These are phyloP conservation scores for Fusarium anguioides DNA, from an alignment of 2,329 filamentous ascomycete genomes.

Conservation along the genomic window DNA sequence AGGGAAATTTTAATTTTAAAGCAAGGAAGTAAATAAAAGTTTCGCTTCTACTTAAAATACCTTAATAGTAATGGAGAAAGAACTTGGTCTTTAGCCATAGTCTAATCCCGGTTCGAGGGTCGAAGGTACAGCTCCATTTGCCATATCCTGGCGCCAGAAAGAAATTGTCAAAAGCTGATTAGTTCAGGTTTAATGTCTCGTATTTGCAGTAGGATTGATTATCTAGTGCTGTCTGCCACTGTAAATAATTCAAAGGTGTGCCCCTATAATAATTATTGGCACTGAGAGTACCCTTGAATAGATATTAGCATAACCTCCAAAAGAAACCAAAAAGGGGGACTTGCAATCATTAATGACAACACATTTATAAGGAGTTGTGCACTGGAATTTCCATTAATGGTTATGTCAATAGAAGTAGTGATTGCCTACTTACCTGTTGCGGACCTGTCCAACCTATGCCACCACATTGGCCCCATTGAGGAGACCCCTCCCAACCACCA, in stretches of 20 bases:
- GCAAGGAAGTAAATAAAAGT: too few species aligned
- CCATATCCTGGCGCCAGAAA: too few species aligned
- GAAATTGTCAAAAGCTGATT: too few species aligned
- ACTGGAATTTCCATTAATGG: conserved; percentile 10
- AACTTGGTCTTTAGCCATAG: too few species aligned
- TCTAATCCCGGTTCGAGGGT: too few species aligned
- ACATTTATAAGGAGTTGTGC: conserved; percentile 21
- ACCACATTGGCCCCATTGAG: conserved; percentile 38
- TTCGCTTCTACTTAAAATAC: too few species aligned
- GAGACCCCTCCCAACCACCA: conserved; percentile 6
- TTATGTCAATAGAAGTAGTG: fast-evolving
- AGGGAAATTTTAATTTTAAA: too few species aligned
- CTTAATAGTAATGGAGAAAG: too few species aligned
- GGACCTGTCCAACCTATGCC: conserved; percentile 25
- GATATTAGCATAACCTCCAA: neutral
- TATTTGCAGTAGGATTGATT: too few species aligned
- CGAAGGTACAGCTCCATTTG: too few species aligned
- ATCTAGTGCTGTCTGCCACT: too few species aligned
- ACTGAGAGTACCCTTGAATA: conserved; percentile 8
- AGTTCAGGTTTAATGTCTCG: too few species aligned
- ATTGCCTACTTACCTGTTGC: conserved; percentile 6
- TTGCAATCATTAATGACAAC: conserved; percentile 32
- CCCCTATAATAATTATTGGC: conserved; percentile 1
- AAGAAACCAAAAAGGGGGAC: fast-evolving
- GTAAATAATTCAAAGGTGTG: neutral